Evolutionary conservation across 768 basidiomycete species (phyloP).

Genomic region (Cubamyces sp.): DNA sequence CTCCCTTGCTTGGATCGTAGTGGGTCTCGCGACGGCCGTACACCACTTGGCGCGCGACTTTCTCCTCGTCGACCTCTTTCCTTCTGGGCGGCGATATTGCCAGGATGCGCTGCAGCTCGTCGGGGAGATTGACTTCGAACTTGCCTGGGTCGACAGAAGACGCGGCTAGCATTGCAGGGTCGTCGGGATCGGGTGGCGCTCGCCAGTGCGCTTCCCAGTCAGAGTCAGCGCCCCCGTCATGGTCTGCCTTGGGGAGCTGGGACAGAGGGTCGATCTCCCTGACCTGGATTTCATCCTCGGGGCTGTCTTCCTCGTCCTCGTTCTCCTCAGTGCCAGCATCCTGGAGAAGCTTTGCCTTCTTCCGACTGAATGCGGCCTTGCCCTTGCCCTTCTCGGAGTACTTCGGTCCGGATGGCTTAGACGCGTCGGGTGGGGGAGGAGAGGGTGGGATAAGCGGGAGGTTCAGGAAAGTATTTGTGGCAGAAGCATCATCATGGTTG

Average conservation of each 20-base stretch:
- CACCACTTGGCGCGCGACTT: constrained; percentile 61
- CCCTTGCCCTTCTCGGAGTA: constrained; percentile 41
- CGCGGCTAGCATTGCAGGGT: neutral
- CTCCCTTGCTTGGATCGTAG: constrained; percentile 67
- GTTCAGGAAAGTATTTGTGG: constrained; percentile 29
- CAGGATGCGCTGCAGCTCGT: constrained; percentile 65
- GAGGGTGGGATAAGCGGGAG: constrained; percentile 64
- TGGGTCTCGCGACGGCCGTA: constrained; percentile 57
- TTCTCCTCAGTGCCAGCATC: constrained; percentile 35
- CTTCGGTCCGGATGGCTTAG: constrained; percentile 22
- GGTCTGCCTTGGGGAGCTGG: constrained; percentile 17
- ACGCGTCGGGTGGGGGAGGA: constrained; percentile 51
- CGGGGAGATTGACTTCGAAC: constrained; percentile 63
- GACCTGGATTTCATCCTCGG: constrained; percentile 35
- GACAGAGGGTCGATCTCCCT: constrained; percentile 35
- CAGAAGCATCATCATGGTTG: constrained; percentile 4
- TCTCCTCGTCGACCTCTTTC: constrained; percentile 43
- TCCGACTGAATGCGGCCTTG: constrained; percentile 45
- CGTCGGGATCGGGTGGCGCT: constrained; percentile 17
- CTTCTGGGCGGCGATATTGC: constrained; percentile 52
- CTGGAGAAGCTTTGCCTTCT: constrained; percentile 52
- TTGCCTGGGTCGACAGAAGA: constrained; percentile 22
- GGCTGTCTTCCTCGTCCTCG: constrained; percentile 30
- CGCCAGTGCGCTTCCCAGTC: constrained; percentile 26
- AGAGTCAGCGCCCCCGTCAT: constrained; percentile 25